phyloP scores from a whole-genome alignment of 352 stramenopile species.

The Globisporangium yorkense region DNA sequence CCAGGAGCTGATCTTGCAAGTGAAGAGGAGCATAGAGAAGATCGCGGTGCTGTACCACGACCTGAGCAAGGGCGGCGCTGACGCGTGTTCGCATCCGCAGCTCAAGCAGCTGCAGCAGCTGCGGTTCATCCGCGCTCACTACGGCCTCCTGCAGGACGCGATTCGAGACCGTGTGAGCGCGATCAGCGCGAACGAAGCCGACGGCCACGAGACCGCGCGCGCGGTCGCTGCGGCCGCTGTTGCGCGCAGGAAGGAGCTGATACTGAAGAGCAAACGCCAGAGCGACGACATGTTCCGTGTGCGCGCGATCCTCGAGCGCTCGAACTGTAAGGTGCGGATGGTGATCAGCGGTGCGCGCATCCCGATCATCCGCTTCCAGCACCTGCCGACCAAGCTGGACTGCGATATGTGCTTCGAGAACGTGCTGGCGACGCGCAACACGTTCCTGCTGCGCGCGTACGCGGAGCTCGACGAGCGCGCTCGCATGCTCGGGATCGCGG shows the following conservation, averaged over 20 bases:
- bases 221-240: constrained; percentile 9
- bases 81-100: constrained; percentile 1
- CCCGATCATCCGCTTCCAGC: constrained; percentile 75
- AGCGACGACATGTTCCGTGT: constrained; percentile 48
- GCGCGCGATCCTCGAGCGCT: constrained; percentile 36
- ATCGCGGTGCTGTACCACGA: constrained; percentile 29
- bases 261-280: constrained; percentile 28
- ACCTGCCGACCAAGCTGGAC: constrained; percentile 47
- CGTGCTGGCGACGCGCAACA: constrained; percentile 75
- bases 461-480: constrained; percentile 67
- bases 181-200: constrained; percentile 7
- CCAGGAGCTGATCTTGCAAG: constrained; percentile 33
- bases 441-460: constrained; percentile 72
- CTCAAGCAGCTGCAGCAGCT: constrained; percentile 32
- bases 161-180: constrained; percentile 22
- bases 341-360: constrained; percentile 72
- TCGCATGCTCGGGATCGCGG: constrained; percentile 87
- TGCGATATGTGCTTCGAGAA: constrained; percentile 86
- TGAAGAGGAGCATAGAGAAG: constrained; percentile 46
- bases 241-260: constrained; percentile 26
- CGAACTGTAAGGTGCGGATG: constrained; percentile 47
- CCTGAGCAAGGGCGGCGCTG: constrained; percentile 15
- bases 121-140: constrained; percentile 38
- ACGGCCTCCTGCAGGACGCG: constrained; percentile 24
- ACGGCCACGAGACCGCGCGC: constrained; percentile 1